A percentile compares a stretch with the other conserved stretches of the same genome.
Evolutionary conservation across 805 yeast species (phyloP).

Genomic region (Candida odintsovae): DNA sequence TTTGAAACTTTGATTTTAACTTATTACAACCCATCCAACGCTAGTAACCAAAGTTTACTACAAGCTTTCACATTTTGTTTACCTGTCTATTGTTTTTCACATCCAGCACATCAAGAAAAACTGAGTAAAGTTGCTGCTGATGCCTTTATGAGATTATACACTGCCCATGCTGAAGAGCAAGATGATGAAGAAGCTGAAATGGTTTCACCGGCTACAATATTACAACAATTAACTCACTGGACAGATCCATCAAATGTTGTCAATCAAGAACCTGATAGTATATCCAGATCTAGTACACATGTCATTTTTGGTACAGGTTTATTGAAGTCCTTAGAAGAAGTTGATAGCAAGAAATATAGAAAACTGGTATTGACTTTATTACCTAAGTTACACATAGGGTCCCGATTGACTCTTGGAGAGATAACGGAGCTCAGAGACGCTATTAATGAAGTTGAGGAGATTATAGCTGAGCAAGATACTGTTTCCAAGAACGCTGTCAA

Average conservation of each 20-base stretch:
- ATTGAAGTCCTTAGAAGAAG: constrained; percentile 40
- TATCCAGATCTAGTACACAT: constrained; percentile 44
- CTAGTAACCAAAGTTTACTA: constrained; percentile 56
- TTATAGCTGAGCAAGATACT: constrained; percentile 25
- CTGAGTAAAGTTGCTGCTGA: constrained; percentile 62
- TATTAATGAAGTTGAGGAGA: constrained; percentile 27
- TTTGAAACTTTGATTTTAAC: constrained; percentile 65
- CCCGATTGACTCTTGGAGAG: constrained; percentile 21
- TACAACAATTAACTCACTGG: constrained; percentile 77
- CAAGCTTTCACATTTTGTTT: constrained; percentile 84
- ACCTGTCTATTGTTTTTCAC: constrained; percentile 83
- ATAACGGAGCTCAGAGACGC: constrained; percentile 23
- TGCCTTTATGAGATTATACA: constrained; percentile 53
- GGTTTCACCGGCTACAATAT: constrained; percentile 42
- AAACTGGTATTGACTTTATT: constrained; percentile 49
- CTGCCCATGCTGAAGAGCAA: constrained; percentile 33
- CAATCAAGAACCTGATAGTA: constrained; percentile 36
- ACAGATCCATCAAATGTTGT: constrained; percentile 72
- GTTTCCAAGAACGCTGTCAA: constrained; percentile 29
- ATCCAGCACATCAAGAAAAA: constrained; percentile 60
- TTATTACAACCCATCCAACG: constrained; percentile 67
- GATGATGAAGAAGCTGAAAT: constrained; percentile 24
- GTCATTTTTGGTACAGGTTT: constrained; percentile 50
- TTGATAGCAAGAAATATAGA: constrained; percentile 45
- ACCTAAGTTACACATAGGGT: constrained; percentile 40